These are phyloP conservation scores for Nemania sp. DNA, from an alignment of 2,329 filamentous ascomycete species.

Conservation along the genomic window DNA sequence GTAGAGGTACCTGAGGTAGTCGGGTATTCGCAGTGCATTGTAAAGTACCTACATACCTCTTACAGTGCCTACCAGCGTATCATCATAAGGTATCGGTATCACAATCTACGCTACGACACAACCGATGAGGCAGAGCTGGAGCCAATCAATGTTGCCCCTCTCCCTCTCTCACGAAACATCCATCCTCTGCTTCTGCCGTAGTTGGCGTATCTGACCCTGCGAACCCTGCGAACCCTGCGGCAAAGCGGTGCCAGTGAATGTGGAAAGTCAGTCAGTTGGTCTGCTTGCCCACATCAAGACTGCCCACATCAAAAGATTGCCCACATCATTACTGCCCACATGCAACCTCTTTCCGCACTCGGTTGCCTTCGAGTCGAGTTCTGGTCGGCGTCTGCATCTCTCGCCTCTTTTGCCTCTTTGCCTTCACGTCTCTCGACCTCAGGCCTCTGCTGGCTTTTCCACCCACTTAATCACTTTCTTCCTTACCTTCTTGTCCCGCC, in stretches of 20 bases:
- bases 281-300: too few relatives aligned
- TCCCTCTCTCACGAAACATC: conserved; percentile 29
- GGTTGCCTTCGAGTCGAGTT: conserved; percentile 19
- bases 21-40: too few relatives aligned
- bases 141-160: conserved; percentile 31
- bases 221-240: too few relatives aligned
- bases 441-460: neutral
- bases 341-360: conserved; percentile 22
- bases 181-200: conserved; percentile 5
- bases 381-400: neutral
- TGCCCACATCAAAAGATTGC: conserved; percentile 10
- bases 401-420: neutral
- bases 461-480: neutral
- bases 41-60: neutral
- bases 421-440: conserved; percentile 6
- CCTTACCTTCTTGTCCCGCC: neutral
- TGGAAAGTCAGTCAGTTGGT: too few relatives aligned
- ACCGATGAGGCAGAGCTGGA: conserved; percentile 20
- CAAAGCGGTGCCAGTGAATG: too few relatives aligned
- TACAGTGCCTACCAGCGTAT: neutral
- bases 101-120: neutral
- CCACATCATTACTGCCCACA: conserved; percentile 9
- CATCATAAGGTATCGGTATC: conserved; percentile 14
- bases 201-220: neutral
- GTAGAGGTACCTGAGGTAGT: too few relatives aligned